Evolutionary conservation across 169 alveolate genomes (phyloP).

Genomic region (Plasmodium gaboni): DNA sequence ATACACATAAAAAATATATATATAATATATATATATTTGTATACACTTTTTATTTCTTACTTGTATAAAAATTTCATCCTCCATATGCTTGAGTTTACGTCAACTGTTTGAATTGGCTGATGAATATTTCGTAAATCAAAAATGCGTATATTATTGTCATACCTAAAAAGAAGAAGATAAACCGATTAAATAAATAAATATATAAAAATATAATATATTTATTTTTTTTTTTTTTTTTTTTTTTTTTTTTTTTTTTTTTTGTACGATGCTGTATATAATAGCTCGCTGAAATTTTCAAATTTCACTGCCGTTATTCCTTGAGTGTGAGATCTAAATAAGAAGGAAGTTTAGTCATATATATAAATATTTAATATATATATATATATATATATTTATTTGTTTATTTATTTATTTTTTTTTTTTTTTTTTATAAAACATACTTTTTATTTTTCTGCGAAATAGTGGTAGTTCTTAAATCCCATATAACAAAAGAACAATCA

Average conservation of each 20-base stretch:
- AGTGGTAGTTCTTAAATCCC: slow-evolving; percentile 54
- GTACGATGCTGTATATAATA: slow-evolving; percentile 59
- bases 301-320: slow-evolving; percentile 74
- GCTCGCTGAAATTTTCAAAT: slow-evolving; percentile 19
- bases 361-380: not conserved
- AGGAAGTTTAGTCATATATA: not conserved
- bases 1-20: not conserved
- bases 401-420: not conserved
- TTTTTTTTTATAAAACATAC: slow-evolving; percentile 8
- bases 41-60: slow-evolving; percentile 9
- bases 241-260: not conserved
- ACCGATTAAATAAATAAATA: not conserved
- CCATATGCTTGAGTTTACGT: slow-evolving; percentile 74
- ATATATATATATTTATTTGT: slow-evolving; percentile 1
- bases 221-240: not conserved
- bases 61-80: slow-evolving; percentile 60
- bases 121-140: slow-evolving; percentile 54
- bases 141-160: slow-evolving; percentile 62
- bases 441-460: slow-evolving; percentile 31
- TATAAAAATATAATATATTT: not conserved
- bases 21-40: not conserved
- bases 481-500: slow-evolving; percentile 61
- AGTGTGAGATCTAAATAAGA: slow-evolving; percentile 48
- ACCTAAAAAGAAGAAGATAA: slow-evolving; percentile 12
- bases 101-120: slow-evolving; percentile 41